Evolutionary conservation across 2,329 filamentous ascomycete species (phyloP), one percentile per base, ranked within the genome.

Genomic region (Aspergillus cejpii): DNA sequence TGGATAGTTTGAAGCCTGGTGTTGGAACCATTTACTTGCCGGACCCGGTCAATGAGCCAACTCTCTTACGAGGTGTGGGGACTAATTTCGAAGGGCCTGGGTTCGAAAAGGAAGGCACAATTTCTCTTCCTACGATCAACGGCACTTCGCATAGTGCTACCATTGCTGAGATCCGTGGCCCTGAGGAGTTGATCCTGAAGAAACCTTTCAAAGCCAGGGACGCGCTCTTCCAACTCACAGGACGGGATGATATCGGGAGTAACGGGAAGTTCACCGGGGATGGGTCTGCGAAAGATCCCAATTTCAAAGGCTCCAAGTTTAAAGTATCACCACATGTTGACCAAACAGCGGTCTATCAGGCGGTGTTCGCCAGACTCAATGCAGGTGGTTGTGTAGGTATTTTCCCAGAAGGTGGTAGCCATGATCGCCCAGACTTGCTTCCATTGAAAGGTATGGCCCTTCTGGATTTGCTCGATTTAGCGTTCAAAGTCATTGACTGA

Each of bases 371-470:
- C 53, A 81, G 88, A 23, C 76, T 98, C 26, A 82, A 83, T 54
- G 77, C 79, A 29, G 89, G 88, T 37, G 91, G 90, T 14, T 95
- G 89, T 62, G 86, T 97, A 43, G 92, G 91, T 51, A 96, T 98
- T 61, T 98, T 97, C 66, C 91, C 91, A 2, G 91, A 98, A 70
- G 91, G 91, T 55, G 91, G 91, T 59, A 96, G 90, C 63, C 91
- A 97, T 68, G 91, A 97, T 66, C 83, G 91, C 50, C 89, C 91
- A 0, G 88, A 94, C 62, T 76, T 97, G 37, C 76, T 97, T 33
- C 91, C 92, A 17, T 74, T 97, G 51, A 97, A 97, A 76, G 73
- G 75, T 77, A 64, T 41, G 17, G 43, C 44, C 29, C 5, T 21
- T 44, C 14, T 38, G 26, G 42, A 21, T 36, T 24, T 34, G 6